Base-by-base conservation (phyloP, 2,329 filamentous ascomycete species). In the Scopulariopsis brevicaulis region DNA sequence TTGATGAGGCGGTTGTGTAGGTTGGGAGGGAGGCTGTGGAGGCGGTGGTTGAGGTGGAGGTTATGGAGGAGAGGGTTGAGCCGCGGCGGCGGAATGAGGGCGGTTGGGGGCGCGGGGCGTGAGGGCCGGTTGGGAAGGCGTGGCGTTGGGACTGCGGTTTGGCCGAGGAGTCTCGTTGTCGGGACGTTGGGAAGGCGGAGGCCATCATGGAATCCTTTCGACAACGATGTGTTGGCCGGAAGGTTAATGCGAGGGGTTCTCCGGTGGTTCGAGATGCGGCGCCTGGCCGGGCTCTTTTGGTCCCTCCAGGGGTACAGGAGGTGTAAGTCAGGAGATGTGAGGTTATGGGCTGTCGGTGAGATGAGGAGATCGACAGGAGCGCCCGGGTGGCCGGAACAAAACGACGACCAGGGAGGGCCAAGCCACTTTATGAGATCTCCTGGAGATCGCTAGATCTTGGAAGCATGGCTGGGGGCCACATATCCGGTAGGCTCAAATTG, bases 21-120 rank as follows among this genome's bases (percentile, higher is more conserved):
- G 11, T n/a, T 20, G 22, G 54, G 54, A 20, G 24, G 28, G 55
- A 35, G 24, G 48, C n/a, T n/a, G 55, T 40, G 28, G 55, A 57
- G 28, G 32, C 22, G 28, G 55, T 25, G 46, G 55, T 51, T 24
- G 48, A 48, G n/a, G 48, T 52, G 8, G 48, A 28, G 20, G 20
- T 24, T 18, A 34, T 32, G 20, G 46, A 25, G n/a, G 55, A 40
- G 32, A 24, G 7, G 22, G 46, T 28, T 3, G 46, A 73, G 20
- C 28, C 20, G 46, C 55, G 46, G 32, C 55, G 46, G 48, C 32
- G 50, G 12, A 55, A 37, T 24, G 54, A 40, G 11, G 54, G 54
- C 11, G 46, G 46, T 50, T 22, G 46, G 12, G 46, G 20, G 5
- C n/a, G 20, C 20, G n/a, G n/a, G 46, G 46, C n/a, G 46, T 24